Conservation (phyloP, 2,329 filamentous ascomycete species). For the Ampelomyces quisqualis region DNA sequence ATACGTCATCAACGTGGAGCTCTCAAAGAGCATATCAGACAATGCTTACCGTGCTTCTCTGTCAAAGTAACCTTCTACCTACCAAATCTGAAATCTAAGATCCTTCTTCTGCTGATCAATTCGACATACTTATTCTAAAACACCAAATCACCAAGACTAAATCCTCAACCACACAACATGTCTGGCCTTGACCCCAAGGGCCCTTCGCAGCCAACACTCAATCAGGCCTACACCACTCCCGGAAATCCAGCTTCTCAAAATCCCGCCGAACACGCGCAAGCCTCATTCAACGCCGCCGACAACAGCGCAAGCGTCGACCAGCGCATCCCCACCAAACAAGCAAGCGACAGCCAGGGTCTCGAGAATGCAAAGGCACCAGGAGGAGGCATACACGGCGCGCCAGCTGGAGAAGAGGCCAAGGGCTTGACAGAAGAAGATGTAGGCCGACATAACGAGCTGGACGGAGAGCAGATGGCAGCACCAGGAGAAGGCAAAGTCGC, state of each 20-base stretch:
- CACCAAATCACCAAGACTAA: background rate
- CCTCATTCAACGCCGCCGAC: conserved; percentile 39
- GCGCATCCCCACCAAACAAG: conserved; percentile 44
- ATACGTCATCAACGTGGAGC: conserved; percentile 4
- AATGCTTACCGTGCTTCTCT: too few relatives aligned
- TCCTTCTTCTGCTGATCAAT: too few relatives aligned
- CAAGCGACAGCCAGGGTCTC: conserved; percentile 42
- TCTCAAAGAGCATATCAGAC: conserved; percentile 3
- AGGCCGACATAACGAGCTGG: conserved; percentile 49
- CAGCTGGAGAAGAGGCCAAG: conserved; percentile 47
- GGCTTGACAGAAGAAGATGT: conserved; percentile 45
- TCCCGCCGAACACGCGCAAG: conserved; percentile 41
- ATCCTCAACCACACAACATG: conserved; percentile 26
- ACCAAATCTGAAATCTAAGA: too few relatives aligned
- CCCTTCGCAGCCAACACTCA: conserved; percentile 47
- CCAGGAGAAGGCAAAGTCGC: conserved; percentile 50
- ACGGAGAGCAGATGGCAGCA: conserved; percentile 52
- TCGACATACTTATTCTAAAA: background rate
- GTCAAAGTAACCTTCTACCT: too few relatives aligned
- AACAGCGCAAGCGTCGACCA: conserved; percentile 35
- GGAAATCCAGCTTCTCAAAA: conserved; percentile 50
- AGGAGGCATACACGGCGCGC: conserved; percentile 48
- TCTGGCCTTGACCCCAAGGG: conserved; percentile 45
- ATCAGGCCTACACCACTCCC: conserved; percentile 50
- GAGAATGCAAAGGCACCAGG: conserved; percentile 35